A percentile compares a stretch with the other conserved stretches of the same genome.
Conservation (phyloP, 163 green algal genomes). For the Chloromonas sp. region DNA sequence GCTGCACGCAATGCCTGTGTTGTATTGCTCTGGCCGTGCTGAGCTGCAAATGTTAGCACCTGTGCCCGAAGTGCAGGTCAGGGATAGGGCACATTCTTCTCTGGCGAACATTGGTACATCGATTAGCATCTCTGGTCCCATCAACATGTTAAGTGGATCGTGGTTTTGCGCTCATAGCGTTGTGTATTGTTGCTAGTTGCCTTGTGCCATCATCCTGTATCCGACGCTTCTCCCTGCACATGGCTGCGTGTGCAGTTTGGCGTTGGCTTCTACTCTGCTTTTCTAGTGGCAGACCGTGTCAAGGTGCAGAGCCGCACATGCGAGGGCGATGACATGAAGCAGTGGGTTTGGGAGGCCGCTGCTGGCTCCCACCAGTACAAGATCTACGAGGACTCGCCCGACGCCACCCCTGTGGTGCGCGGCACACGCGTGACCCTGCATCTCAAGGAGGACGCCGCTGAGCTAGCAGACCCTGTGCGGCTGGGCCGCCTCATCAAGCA, state of each 20-base stretch:
- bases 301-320: constrained; percentile 77
- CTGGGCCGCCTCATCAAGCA: constrained; percentile 88
- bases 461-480: constrained; percentile 71
- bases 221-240: neutral
- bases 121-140: too few species aligned
- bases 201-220: too few species aligned
- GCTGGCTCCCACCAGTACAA: constrained; percentile 82
- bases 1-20: too few species aligned
- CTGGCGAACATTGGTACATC: too few species aligned
- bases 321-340: constrained; percentile 55
- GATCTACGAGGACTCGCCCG: constrained; percentile 50
- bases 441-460: constrained; percentile 86
- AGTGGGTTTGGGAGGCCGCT: constrained; percentile 86
- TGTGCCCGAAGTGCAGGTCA: too few species aligned
- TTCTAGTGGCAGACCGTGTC: constrained; percentile 82
- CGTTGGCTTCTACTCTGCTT: constrained; percentile 98
- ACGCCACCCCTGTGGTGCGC: constrained; percentile 24
- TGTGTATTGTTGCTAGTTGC: too few species aligned
- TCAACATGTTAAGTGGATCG: too few species aligned
- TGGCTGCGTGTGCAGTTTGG: constrained; percentile 75
- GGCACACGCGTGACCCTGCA: constrained; percentile 75
- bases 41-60: too few species aligned
- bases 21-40: too few species aligned
- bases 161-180: too few species aligned
- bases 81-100: too few species aligned